These are phyloP conservation scores for Carnegiea gigantea DNA, from an alignment of 179 eudicot genomes.

Conservation along the genomic window DNA sequence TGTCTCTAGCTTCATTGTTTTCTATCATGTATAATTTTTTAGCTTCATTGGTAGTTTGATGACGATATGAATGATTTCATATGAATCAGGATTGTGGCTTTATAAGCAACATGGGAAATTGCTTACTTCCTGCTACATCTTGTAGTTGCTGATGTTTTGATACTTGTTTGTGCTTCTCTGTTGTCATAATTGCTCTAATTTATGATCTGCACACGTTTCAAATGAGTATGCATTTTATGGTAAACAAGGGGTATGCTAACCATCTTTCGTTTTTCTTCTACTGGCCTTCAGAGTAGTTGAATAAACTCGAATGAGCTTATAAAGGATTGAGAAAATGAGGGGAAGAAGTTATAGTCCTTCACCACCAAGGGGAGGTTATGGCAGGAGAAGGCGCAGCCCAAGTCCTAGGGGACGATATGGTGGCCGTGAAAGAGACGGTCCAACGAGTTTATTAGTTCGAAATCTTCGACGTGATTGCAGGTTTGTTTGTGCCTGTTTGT, in stretches of 20 bases:
- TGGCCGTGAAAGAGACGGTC: slow-evolving; percentile 58
- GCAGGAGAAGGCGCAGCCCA: slow-evolving; percentile 69
- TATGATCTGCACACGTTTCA: not conserved
- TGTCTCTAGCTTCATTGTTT: not conserved
- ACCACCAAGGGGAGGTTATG: slow-evolving; percentile 63
- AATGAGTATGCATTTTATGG: not conserved
- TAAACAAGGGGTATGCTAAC: not conserved
- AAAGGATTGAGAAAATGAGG: slow-evolving; percentile 38
- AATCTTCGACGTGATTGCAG: slow-evolving; percentile 80
- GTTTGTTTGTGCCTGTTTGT: slow-evolving; percentile 24
- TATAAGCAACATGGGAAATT: not conserved
- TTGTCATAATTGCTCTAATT: not conserved
- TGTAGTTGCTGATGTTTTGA: not conserved
- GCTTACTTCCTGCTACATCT: not conserved
- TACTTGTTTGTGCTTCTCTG: not conserved
- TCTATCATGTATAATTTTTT: not conserved
- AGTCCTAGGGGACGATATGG: slow-evolving; percentile 65
- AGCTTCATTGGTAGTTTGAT: not conserved
- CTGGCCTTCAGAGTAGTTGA: not conserved
- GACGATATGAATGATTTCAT: too few species aligned
- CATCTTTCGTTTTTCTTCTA: not conserved
- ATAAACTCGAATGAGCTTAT: not conserved
- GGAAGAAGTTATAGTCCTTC: slow-evolving; percentile 85
- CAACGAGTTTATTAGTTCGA: slow-evolving; percentile 79
- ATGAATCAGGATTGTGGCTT: not conserved